Evolutionary conservation across 2,329 filamentous ascomycete species (phyloP), one percentile per base, ranked within the genome.

Genomic region (Aureobasidium mangrovei): DNA sequence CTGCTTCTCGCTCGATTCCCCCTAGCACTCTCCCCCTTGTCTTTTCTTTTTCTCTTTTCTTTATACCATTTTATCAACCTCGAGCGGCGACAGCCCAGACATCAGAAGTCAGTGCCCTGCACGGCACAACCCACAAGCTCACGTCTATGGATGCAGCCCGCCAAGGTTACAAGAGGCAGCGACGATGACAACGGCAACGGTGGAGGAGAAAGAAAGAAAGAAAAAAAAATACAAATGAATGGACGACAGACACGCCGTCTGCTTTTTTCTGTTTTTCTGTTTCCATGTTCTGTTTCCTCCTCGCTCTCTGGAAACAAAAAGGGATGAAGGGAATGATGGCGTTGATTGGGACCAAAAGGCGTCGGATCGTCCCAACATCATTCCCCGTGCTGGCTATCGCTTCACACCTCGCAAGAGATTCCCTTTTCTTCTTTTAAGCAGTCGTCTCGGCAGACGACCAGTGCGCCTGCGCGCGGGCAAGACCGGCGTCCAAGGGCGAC

Each of bases 1-100:
- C 29, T 51, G 10, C 18, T 49, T 43, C 41, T 39, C 33, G 49
- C 45, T 53, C 49, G 49, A 53, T 53, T 53, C 49, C 49, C 49
- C 49, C 49, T 39, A 53, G 49, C 41, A 53, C 41, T 31, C 40
- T 44, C 41, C 40, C 49, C 49, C 29, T 35, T 42, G 38, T 43
- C 24, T 52, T 29, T 38, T 53, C 41, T 31, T 29, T 39, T 29
- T 53, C 35, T 35, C 36, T 51, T 51, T 51, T 51, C 47, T 51
- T 40, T 51, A 43, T 52, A 52, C 48, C 48, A 36, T 8, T 29
- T 52, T 52, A 36, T 28, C 48, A 43, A 35, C 48, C 48, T 52
- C 38, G 27, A 36, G 39, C 39, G 39, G 47, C 47, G 38, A 40
- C 47, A 51, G 18, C 18, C 18, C 18, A 18, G 18, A 18, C 18